These are phyloP conservation scores for Rhododendron williamsianum DNA, from an alignment of 148 eudicot species.

Conservation along the genomic window DNA sequence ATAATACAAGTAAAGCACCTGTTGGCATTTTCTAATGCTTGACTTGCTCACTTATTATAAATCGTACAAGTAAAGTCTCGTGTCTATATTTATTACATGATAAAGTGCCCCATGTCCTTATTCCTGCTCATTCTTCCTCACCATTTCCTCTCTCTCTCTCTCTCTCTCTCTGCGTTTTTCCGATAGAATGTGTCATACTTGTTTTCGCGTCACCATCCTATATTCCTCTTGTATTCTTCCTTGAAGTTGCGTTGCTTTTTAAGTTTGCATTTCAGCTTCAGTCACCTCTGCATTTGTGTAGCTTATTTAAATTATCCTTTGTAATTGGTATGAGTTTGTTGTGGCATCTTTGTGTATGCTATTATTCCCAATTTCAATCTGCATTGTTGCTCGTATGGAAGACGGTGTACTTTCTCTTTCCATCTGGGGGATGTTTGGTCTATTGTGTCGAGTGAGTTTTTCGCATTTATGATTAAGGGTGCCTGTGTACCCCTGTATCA, in stretches of 20 bases:
- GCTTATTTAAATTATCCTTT: not conserved
- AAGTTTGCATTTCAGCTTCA: not conserved
- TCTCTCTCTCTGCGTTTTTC: not conserved
- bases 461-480: not conserved
- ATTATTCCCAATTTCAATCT: not conserved
- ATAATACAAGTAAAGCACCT: not conserved
- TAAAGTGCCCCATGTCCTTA: not conserved
- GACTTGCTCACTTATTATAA: not conserved
- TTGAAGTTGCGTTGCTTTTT: not conserved
- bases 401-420: not conserved
- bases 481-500: not conserved
- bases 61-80: not conserved
- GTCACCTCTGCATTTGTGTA: not conserved
- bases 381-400: not conserved
- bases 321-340: not conserved
- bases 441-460: not conserved
- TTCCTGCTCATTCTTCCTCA: not conserved
- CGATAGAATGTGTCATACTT: not conserved
- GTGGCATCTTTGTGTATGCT: not conserved
- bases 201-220: not conserved
- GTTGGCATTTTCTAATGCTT: not conserved
- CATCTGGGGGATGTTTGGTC: not conserved
- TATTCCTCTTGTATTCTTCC: not conserved
- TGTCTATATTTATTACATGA: not conserved
- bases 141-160: too few relatives aligned